Evolutionary conservation across 495 filamentous ascomycete genomes (phyloP).

Genomic region (Penicillium chermesinum): DNA sequence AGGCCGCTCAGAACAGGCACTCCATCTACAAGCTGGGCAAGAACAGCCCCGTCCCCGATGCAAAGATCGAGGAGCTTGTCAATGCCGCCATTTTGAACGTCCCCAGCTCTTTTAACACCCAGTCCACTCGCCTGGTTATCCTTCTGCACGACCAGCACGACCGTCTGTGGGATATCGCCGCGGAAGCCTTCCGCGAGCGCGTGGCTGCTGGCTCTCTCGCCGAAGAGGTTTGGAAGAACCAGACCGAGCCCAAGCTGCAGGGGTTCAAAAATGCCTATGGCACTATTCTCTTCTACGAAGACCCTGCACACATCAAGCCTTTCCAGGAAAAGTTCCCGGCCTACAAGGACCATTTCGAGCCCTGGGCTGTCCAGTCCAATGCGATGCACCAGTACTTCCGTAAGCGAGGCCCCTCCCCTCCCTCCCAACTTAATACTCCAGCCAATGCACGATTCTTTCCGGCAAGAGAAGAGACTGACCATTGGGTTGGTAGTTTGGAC

Average conservation of each 20-base stretch:
- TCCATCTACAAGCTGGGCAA: slow-evolving; percentile 45
- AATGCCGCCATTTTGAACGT: slow-evolving; percentile 40
- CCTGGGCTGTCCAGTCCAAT: slow-evolving; percentile 49
- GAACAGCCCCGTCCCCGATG: slow-evolving; percentile 42
- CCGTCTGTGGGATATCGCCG: slow-evolving; percentile 46
- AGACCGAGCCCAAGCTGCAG: slow-evolving; percentile 41
- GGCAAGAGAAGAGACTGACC: too few species aligned
- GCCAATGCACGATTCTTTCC: too few species aligned
- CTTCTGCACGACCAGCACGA: slow-evolving; percentile 46
- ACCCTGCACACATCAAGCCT: slow-evolving; percentile 37
- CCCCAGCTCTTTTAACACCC: slow-evolving; percentile 53
- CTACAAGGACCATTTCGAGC: slow-evolving; percentile 41
- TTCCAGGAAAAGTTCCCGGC: slow-evolving; percentile 41
- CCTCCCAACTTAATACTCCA: too few species aligned
- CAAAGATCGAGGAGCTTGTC: slow-evolving; percentile 47
- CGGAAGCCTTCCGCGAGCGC: slow-evolving; percentile 33
- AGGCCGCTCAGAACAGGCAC: slow-evolving; percentile 41
- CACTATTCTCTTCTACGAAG: slow-evolving; percentile 52
- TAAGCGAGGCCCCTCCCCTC: slow-evolving; percentile 26
- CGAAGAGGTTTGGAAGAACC: slow-evolving; percentile 39
- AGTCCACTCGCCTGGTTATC: slow-evolving; percentile 47
- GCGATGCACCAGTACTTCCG: slow-evolving; percentile 53
- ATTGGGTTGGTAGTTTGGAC: slow-evolving; percentile 55
- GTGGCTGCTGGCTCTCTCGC: slow-evolving; percentile 31
- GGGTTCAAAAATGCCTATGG: slow-evolving; percentile 43